These are phyloP conservation scores for Ustilago lituana DNA, from an alignment of 1,284 basidiomycete species.

Conservation along the genomic window DNA sequence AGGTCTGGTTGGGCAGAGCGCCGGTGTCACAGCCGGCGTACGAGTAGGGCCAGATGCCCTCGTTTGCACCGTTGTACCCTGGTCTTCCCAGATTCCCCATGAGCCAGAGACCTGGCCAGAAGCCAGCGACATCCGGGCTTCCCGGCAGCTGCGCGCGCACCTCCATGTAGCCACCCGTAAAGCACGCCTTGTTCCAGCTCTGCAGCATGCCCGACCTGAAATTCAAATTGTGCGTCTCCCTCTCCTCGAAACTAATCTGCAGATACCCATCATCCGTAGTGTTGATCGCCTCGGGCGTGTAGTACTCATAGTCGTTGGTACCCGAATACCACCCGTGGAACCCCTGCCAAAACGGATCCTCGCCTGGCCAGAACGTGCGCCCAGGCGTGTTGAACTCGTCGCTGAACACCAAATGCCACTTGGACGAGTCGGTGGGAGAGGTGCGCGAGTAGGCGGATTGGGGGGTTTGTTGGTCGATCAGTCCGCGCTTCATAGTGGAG, in stretches of 20 bases:
- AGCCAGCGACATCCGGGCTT: conserved; percentile 8
- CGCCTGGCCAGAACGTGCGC: conserved; percentile 69
- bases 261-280: conserved; percentile 46
- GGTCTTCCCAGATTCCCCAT: conserved; percentile 61
- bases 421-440: conserved; percentile 7
- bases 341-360: conserved; percentile 63
- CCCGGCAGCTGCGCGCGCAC: conserved; percentile 19
- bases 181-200: conserved; percentile 65
- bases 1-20: conserved; percentile 52
- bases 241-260: conserved; percentile 51
- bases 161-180: conserved; percentile 63
- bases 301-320: conserved; percentile 66
- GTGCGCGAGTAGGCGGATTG: conserved; percentile 16
- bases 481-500: conserved; percentile 21
- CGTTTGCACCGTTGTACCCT: conserved; percentile 62
- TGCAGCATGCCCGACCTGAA: conserved; percentile 63
- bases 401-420: conserved; percentile 72
- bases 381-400: conserved; percentile 83
- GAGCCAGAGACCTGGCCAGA: conserved; percentile 68
- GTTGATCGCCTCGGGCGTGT: conserved; percentile 60
- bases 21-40: conserved; percentile 65
- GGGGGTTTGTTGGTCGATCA: conserved; percentile 55
- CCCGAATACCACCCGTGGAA: conserved; percentile 60
- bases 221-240: conserved; percentile 49
- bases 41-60: conserved; percentile 67